These are phyloP conservation scores for Bretschneidera sinensis DNA, from an alignment of 345 rosid species.

Conservation along the genomic window DNA sequence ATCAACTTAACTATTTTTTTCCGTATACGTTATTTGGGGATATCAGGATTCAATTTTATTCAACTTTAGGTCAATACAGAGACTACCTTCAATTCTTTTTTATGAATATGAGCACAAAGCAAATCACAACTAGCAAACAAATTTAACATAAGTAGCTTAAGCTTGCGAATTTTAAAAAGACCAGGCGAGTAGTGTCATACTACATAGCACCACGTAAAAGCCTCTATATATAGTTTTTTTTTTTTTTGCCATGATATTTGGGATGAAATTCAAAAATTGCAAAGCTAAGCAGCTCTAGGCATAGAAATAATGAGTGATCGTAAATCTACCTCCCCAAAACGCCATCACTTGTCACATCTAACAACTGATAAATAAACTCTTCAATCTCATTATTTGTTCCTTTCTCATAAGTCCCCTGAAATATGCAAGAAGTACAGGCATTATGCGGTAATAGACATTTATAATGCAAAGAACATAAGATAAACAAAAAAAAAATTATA, in stretches of 20 bases:
- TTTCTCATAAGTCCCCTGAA: conserved; percentile 75
- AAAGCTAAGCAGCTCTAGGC: neutral
- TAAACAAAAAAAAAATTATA: neutral
- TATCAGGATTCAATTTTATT: too few relatives aligned
- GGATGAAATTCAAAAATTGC: too few relatives aligned
- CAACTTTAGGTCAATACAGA: too few relatives aligned
- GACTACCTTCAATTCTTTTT: too few relatives aligned
- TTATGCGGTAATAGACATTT: neutral
- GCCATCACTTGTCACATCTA: conserved; percentile 65
- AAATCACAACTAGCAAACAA: neutral
- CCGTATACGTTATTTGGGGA: too few relatives aligned
- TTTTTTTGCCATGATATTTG: too few relatives aligned
- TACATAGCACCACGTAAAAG: neutral
- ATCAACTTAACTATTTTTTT: too few relatives aligned
- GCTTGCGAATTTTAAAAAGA: neutral
- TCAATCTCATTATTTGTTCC: conserved; percentile 80
- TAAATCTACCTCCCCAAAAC: conserved; percentile 47
- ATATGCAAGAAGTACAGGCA: conserved; percentile 2
- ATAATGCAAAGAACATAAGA: neutral
- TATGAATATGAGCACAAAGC: neutral
- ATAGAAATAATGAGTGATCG: neutral
- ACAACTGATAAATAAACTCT: conserved; percentile 65
- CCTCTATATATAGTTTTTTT: too few relatives aligned
- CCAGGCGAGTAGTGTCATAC: too few relatives aligned
- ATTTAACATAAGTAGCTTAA: neutral